These are phyloP conservation scores for Amaranthus palmeri DNA, from an alignment of 148 eudicot genomes.

Conservation along the genomic window DNA sequence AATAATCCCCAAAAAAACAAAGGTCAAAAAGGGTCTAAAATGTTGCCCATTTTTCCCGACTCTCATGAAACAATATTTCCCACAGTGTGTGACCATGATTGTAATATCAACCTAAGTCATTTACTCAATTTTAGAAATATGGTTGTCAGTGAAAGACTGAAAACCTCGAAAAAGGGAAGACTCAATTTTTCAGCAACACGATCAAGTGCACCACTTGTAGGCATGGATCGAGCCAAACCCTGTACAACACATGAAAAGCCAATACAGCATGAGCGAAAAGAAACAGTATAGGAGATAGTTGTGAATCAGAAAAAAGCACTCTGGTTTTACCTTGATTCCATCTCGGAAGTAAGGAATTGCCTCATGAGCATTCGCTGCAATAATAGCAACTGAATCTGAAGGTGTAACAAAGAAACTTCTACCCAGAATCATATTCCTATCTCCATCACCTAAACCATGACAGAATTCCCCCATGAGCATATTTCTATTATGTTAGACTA, in stretches of 20 bases:
- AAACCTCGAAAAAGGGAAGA: constrained; percentile 94
- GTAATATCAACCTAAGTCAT: not conserved
- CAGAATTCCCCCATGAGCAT: constrained; percentile 5
- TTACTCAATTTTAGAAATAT: not conserved
- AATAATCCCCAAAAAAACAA: too few species aligned
- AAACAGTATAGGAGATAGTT: not conserved
- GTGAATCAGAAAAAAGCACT: not conserved
- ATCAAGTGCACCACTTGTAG: constrained; percentile 99
- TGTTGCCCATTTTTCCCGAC: too few species aligned
- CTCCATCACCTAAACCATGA: constrained; percentile 82
- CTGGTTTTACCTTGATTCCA: constrained; percentile 64
- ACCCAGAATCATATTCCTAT: constrained; percentile 97
- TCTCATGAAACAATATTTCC: not conserved
- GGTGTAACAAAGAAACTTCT: constrained; percentile 89
- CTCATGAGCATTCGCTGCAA: constrained; percentile 91
- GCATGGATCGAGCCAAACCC: constrained; percentile 99
- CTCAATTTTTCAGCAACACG: constrained; percentile 82
- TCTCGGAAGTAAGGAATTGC: constrained; percentile 80
- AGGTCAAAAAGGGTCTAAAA: too few species aligned
- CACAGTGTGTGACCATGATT: not conserved
- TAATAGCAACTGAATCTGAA: constrained; percentile 96
- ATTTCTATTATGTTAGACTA: not conserved
- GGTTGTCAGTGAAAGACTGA: not conserved
- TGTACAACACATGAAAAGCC: constrained; percentile 22
- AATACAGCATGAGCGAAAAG: not conserved